Percentiles rank a stretch among this genome's conserved stretches.
phyloP scores from a whole-genome alignment of 2,329 filamentous ascomycete species.

The Ascomycota sp. region DNA sequence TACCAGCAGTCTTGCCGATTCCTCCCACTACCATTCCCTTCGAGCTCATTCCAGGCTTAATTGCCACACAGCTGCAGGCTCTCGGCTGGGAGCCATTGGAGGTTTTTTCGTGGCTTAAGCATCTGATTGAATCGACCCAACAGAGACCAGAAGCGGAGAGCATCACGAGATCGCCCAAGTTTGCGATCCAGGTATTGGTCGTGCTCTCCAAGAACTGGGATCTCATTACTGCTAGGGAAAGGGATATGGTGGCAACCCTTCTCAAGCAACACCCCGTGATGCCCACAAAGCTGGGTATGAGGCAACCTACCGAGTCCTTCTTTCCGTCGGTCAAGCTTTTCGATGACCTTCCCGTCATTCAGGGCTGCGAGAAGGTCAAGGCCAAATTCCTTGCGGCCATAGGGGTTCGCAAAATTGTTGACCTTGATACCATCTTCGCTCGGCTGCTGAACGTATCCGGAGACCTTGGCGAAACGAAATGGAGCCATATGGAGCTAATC shows the following conservation, averaged over 20 bases:
- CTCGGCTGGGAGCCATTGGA: conserved; percentile 77
- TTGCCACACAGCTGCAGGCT: conserved; percentile 47
- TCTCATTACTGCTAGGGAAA: conserved; percentile 44
- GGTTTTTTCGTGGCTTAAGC: conserved; percentile 68
- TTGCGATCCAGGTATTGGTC: conserved; percentile 57
- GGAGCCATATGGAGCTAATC: conserved; percentile 88
- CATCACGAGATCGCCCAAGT: conserved; percentile 49
- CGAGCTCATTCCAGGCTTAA: conserved; percentile 55
- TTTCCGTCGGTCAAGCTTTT: conserved; percentile 90
- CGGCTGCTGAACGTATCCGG: conserved; percentile 48
- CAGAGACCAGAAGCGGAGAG: conserved; percentile 42
- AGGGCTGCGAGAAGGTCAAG: conserved; percentile 59
- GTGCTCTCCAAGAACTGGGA: conserved; percentile 87
- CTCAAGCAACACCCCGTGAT: conserved; percentile 55
- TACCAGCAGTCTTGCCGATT: conserved; percentile 62
- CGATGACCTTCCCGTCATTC: conserved; percentile 72
- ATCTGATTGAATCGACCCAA: conserved; percentile 49
- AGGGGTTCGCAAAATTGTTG: conserved; percentile 86
- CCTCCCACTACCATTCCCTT: conserved; percentile 71
- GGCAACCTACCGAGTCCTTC: conserved; percentile 65
- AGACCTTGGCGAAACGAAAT: conserved; percentile 38
- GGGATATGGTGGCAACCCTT: conserved; percentile 40
- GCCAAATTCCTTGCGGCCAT: conserved; percentile 72
- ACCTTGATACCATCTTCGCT: conserved; percentile 82
- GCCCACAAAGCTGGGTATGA: conserved; percentile 83